Percentiles rank a stretch among this genome's conserved stretches.
Conservation (phyloP, 345 rosid genomes). For the Euphorbia tirucalli region DNA sequence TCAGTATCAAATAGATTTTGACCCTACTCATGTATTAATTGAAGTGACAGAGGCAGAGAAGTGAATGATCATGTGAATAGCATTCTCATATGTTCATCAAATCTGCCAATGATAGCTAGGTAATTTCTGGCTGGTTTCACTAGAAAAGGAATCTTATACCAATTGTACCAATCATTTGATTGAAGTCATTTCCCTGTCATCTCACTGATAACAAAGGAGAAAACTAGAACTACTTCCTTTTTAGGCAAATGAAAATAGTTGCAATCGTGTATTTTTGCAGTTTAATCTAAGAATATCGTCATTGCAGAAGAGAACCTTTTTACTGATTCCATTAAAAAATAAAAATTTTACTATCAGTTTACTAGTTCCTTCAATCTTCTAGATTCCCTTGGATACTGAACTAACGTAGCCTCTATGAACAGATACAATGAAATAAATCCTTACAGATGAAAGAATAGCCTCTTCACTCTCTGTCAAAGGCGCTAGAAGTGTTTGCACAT, state of each 20-base stretch:
- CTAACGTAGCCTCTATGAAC: background rate
- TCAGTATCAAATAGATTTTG: background rate
- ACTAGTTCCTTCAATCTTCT: background rate
- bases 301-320: background rate
- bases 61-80: background rate
- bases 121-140: background rate
- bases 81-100: background rate
- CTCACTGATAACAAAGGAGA: background rate
- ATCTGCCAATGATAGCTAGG: background rate
- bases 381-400: background rate
- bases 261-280: background rate
- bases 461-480: slow-evolving; percentile 66
- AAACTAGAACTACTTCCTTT: too few relatives aligned
- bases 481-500: slow-evolving; percentile 86
- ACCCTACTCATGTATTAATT: background rate
- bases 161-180: background rate
- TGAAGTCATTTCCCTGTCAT: too few relatives aligned
- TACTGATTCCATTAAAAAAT: background rate
- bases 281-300: background rate
- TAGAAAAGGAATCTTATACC: background rate
- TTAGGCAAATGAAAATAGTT: background rate
- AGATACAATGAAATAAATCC: slow-evolving; percentile 27
- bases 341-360: background rate
- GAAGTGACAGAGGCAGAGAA: background rate
- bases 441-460: slow-evolving; percentile 78